Evolutionary conservation across 179 eudicot species (phyloP), one percentile per base, ranked within the genome.

Genomic region (Nepenthes alata): DNA sequence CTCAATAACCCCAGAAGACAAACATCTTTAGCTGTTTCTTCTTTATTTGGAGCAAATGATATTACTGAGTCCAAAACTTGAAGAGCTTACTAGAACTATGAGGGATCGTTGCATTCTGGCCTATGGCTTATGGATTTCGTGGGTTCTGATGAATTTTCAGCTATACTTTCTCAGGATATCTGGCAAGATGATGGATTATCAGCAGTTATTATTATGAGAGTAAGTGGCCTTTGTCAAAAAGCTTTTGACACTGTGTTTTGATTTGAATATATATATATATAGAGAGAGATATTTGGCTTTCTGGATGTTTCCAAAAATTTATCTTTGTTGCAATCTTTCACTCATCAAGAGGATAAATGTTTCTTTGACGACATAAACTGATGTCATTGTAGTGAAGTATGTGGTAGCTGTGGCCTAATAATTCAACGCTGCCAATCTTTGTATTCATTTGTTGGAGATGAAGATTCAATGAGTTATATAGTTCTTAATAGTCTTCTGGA

Each of bases 61-160:
- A 77, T 61, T 67, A 57, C 25, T 78, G 58, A 88, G 85, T 71
- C 84, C 89, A 39, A 90, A 80, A 61, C 96, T 86, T 69, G 88
- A 81, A 54, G 95, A 91, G 66, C 81, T 91, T 64, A 74, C 66
- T 62, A 75, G 70, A 74, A 70, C 63, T 60, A 81, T 80, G 67
- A 73, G 77, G 74, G 93, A 86, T 75, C 89, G 86, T 38, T 81
- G 83, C 63, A 65, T 84, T 59, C 77, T 65, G 61, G 89, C 95
- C 67, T 87, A 91, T 66, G 79, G 85, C 67, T 62, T 91, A 69
- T 91, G 98, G 98, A 86, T 89, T 62, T 78, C 85, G 58, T 91
- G 96, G 96, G 81, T 91, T 78, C 96, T 48, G 85, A 78, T 68
- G 95, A 89, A 71, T 91, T 91, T 50, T 77, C 93, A 48, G 59